Evolutionary conservation across 1,284 basidiomycete species (phyloP).

Genomic region (Fomitopsis betulina): DNA sequence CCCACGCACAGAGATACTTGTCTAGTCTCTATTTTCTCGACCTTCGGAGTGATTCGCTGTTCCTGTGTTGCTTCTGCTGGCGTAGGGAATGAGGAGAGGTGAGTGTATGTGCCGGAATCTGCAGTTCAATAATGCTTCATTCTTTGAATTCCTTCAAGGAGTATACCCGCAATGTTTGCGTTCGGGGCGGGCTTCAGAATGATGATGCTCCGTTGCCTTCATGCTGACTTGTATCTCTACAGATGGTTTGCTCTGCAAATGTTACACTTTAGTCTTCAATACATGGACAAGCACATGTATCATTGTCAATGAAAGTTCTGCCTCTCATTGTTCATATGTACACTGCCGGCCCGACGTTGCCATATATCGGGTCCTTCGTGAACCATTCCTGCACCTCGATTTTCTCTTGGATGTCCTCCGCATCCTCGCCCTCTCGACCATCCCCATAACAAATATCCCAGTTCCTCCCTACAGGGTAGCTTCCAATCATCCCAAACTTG

Average conservation of each 20-base stretch:
- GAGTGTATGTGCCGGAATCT: slow-evolving; percentile 25
- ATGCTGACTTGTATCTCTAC: neutral
- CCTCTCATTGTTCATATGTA: neutral
- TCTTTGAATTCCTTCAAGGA: slow-evolving; percentile 87
- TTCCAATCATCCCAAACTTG: slow-evolving; percentile 34
- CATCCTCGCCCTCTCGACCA: slow-evolving; percentile 17
- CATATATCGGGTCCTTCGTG: slow-evolving; percentile 36
- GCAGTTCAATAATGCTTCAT: slow-evolving; percentile 22
- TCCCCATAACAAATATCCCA: slow-evolving; percentile 38
- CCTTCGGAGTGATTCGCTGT: slow-evolving; percentile 42
- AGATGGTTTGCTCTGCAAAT: neutral
- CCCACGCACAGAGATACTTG: slow-evolving; percentile 56
- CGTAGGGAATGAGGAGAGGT: slow-evolving; percentile 22
- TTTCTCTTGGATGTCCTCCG: slow-evolving; percentile 21
- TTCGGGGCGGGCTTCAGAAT: slow-evolving; percentile 64
- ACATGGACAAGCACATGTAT: too few relatives aligned
- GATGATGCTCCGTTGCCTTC: neutral
- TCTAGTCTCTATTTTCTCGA: slow-evolving; percentile 42
- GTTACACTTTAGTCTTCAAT: too few relatives aligned
- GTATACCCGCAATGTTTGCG: slow-evolving; percentile 46
- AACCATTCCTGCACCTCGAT: slow-evolving; percentile 34
- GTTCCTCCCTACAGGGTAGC: slow-evolving; percentile 31
- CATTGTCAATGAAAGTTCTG: too few relatives aligned
- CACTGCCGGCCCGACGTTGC: slow-evolving; percentile 30
- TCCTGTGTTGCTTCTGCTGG: slow-evolving; percentile 18